phyloP scores from a whole-genome alignment of 768 basidiomycete genomes.

The Grammothele lineata region DNA sequence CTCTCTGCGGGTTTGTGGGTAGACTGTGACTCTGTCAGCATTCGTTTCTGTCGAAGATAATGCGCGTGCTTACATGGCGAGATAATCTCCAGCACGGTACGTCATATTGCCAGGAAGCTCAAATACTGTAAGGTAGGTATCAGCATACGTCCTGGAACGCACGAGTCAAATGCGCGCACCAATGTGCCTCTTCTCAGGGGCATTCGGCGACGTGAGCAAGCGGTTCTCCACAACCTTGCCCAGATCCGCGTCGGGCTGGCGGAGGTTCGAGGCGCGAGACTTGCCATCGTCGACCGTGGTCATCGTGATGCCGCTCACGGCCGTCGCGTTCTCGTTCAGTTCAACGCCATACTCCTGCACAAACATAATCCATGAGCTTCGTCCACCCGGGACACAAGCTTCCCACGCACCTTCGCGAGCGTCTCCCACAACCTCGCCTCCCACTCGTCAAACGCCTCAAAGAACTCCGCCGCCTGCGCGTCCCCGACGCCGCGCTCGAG shows the following conservation, averaged over 20 bases:
- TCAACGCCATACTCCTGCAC: slow-evolving; percentile 31
- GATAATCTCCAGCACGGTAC: slow-evolving; percentile 44
- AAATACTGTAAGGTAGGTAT: slow-evolving; percentile 27
- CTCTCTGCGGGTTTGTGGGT: slow-evolving; percentile 36
- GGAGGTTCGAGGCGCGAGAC: slow-evolving; percentile 30
- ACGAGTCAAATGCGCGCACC: slow-evolving; percentile 24
- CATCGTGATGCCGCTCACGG: slow-evolving; percentile 23
- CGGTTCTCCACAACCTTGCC: slow-evolving; percentile 38
- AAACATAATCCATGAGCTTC: neutral
- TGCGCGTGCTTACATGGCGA: slow-evolving; percentile 34
- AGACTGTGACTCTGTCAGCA: slow-evolving; percentile 22
- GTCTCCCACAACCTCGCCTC: slow-evolving; percentile 35
- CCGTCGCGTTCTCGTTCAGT: slow-evolving; percentile 7
- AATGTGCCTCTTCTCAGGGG: slow-evolving; percentile 38
- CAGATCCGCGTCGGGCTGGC: slow-evolving; percentile 35
- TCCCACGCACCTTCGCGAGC: slow-evolving; percentile 27
- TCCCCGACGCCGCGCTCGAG: slow-evolving; percentile 38
- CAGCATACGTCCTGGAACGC: neutral
- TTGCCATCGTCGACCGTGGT: slow-evolving; percentile 30
- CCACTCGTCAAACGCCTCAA: slow-evolving; percentile 42
- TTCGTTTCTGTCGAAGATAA: neutral
- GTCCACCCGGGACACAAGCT: no score
- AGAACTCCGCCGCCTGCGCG: slow-evolving; percentile 38
- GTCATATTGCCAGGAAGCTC: slow-evolving; percentile 35
- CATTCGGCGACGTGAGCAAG: slow-evolving; percentile 35